Conservation (phyloP, 2,329 filamentous ascomycete genomes). For the Venturia oleaginea region DNA sequence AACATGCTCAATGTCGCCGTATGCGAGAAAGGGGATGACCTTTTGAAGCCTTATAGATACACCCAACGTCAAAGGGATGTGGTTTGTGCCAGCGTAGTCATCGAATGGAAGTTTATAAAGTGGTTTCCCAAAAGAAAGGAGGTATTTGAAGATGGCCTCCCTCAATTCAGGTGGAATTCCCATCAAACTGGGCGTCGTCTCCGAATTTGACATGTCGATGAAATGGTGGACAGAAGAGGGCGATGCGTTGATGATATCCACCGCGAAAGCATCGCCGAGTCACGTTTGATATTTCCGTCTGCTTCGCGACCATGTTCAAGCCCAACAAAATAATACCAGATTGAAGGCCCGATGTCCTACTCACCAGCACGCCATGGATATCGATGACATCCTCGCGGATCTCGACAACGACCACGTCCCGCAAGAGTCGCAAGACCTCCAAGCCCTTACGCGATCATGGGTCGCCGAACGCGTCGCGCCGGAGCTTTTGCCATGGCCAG, state of each 20-base stretch:
- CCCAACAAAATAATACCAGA: background rate
- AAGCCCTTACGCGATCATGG: constrained; percentile 85
- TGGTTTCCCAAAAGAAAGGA: background rate
- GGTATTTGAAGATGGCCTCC: background rate
- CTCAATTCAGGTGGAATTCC: background rate
- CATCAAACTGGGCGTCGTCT: background rate
- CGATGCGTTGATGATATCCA: background rate
- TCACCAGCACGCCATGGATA: constrained; percentile 31
- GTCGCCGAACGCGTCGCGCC: constrained; percentile 83
- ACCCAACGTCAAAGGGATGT: background rate
- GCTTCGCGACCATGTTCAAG: background rate
- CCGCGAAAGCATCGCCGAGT: background rate
- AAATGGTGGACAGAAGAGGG: no score
- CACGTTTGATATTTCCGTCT: background rate
- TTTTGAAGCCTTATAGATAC: background rate
- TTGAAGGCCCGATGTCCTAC: background rate
- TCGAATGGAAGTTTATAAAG: background rate
- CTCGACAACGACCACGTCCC: constrained; percentile 38
- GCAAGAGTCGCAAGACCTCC: constrained; percentile 63
- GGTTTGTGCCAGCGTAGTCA: background rate
- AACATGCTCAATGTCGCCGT: no score
- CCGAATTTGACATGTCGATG: background rate
- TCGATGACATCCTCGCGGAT: constrained; percentile 44
- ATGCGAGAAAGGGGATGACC: background rate
- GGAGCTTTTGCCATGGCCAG: constrained; percentile 74